Evolutionary conservation across 306 rosid species (phyloP).

Genomic region (Rosa chinensis): DNA sequence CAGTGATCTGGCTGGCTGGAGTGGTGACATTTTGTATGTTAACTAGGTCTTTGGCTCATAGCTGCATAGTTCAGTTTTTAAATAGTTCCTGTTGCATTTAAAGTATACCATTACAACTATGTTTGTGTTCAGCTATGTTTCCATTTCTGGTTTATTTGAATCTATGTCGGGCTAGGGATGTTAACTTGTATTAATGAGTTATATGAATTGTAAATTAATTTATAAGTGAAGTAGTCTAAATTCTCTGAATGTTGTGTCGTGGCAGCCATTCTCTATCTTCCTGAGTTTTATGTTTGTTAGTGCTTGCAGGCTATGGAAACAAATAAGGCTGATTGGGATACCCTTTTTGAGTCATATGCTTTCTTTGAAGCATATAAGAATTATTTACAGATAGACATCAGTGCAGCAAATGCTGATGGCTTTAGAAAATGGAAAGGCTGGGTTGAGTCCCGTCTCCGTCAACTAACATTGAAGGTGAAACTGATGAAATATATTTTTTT

Average conservation of each 20-base stretch:
- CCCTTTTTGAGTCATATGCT: conserved; percentile 81
- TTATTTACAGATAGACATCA: conserved; percentile 81
- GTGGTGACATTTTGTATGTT: not conserved
- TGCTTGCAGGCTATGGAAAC: conserved; percentile 78
- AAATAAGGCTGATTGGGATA: conserved; percentile 82
- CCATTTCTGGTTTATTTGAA: not conserved
- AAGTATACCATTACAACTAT: not conserved
- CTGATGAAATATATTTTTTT: not conserved
- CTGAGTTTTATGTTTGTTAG: conserved; percentile 27
- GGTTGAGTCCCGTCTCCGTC: conserved; percentile 98
- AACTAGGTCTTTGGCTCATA: not conserved
- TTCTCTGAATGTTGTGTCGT: not conserved
- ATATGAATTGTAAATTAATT: not conserved
- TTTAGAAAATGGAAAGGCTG: conserved; percentile 96
- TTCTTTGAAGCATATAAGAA: conserved; percentile 88
- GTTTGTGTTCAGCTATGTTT: not conserved
- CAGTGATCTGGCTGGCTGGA: not conserved
- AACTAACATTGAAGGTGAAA: conserved; percentile 79
- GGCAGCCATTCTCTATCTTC: not conserved
- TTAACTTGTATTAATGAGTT: not conserved
- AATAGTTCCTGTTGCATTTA: not conserved
- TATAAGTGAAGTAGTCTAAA: not conserved
- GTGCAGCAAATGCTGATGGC: conserved; percentile 74
- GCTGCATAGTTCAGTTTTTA: not conserved
- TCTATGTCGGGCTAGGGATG: not conserved